Evolutionary conservation across 352 stramenopile genomes (phyloP), one percentile per base, ranked within the genome.

Genomic region (Globisporangium lucens): DNA sequence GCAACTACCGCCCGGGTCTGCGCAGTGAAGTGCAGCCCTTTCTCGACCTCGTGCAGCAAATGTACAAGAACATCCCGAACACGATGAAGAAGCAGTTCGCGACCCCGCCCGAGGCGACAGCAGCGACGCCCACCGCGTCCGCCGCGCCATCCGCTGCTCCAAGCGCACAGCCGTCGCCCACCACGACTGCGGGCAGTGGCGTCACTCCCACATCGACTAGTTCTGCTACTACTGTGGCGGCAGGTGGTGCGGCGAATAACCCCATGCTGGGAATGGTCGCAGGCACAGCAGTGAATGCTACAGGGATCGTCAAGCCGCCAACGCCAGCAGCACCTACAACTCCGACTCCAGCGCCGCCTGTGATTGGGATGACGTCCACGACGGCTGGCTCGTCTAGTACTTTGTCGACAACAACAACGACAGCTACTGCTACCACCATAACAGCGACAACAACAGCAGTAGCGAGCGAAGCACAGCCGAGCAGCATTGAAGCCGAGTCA

Each of bases 1-100:
- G 98, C 67, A 98, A 97, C 69, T 99, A 98, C 76, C 87, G 94
- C 7, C 85, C 92, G 0, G 82, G 78, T 8, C 79, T 98, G n/a
- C 82, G 89, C 22, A 91, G 90, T 49, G 85, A 98, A 69, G 95
- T 99, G 55, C 89, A 93, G 70, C 76, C 87, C 4, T 95, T 97
- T 69, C 71, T 97, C 10, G 87, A 95, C 53, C 79, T 97, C 57
- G 89, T 96, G 12, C 84, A 94, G 70, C 87, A 94, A 67, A 94
- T 97, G 86, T 97, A 96, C 75, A 94, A 93, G 75, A 94, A 94
- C 64, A 68, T 96, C 22, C 87, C 85, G 55, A 73, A 74, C 41
- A 94, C 84, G 12, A 86, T 94, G 82, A 87, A 88, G 71, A 96
- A 93, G 71, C 86, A 95, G 71, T 95, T 96, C 62, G 82, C 82